Conservation (phyloP, 805 yeast species). For the Cyberlindnera lachancei region DNA sequence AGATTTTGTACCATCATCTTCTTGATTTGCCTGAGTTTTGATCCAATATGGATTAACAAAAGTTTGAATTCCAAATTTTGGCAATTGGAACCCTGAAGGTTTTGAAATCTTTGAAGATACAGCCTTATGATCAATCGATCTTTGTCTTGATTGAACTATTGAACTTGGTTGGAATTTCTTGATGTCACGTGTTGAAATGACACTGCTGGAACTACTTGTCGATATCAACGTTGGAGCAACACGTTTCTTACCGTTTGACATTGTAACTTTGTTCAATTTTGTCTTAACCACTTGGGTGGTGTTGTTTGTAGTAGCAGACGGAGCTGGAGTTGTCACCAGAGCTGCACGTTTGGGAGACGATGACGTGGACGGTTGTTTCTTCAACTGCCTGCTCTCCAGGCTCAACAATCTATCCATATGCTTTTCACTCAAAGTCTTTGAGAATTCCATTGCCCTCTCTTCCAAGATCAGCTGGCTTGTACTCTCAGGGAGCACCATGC, state of each 20-base stretch:
- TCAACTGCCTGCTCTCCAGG: constrained; percentile 16
- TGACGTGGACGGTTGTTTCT: constrained; percentile 9
- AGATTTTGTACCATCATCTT: too few species aligned
- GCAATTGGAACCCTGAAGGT: constrained; percentile 43
- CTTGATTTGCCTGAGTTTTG: constrained; percentile 21
- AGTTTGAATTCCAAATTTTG: constrained; percentile 58
- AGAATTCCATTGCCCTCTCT: constrained; percentile 42
- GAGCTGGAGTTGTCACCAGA: neutral
- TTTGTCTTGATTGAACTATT: constrained; percentile 5
- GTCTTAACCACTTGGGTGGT: constrained; percentile 15
- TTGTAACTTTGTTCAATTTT: constrained; percentile 41
- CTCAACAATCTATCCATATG: constrained; percentile 39
- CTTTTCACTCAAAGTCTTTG: constrained; percentile 23
- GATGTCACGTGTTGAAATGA: constrained; percentile 13
- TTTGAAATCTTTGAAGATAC: constrained; percentile 28
- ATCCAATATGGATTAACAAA: constrained; percentile 50
- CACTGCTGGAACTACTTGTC: constrained; percentile 26
- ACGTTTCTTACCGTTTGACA: constrained; percentile 71
- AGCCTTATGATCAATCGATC: constrained; percentile 3
- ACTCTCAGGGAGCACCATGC: constrained; percentile 81
- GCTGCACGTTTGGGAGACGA: constrained; percentile 1
- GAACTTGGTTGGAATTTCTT: constrained; percentile 11
- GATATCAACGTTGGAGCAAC: constrained; percentile 67
- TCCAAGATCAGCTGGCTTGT: constrained; percentile 70
- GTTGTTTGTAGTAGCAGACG: constrained; percentile 1